Evolutionary conservation across 2,329 filamentous ascomycete species (phyloP), one percentile per base, ranked within the genome.

Genomic region (Camptophora hylomeconis): DNA sequence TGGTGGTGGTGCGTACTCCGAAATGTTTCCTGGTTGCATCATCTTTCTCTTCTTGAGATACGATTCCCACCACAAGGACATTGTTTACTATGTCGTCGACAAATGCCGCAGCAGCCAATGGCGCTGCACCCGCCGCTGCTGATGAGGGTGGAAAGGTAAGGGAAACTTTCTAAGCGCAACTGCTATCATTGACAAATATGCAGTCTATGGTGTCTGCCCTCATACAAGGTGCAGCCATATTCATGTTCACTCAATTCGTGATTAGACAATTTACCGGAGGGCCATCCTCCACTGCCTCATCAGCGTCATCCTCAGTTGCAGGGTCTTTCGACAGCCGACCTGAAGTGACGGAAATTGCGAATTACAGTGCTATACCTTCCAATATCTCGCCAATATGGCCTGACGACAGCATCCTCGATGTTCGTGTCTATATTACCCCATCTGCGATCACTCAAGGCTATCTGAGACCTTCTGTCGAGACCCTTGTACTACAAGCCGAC

Each of bases 341-440:
- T n/a, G 54, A 62, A 36, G 49, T 50, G 33, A 51, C 35, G 58
- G 75, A 47, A 52, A 74, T 56, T 41, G 75, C 74, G 13, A 56
- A 64, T 28, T 77, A 75, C 51, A 79, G 67, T 44, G 53, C 57
- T 1, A 57, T 82, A 11, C 83, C 84, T 2, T 67, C 75, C 41
- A 68, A 66, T 32, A 65, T 94, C 37, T 80, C 80, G 20, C 86
- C 89, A 13, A 83, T 95, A 47, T 98, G 89, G 89, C 74, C 81
- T 2, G 60, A 69, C 26, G 73, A 89, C 50, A 80, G 73, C 45
- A 61, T 71, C 35, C 56, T 98, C 42, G 89, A 98, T 54, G 72
- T 98, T 44, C 65, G 72, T 41, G 70, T 98, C 49, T 89, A 87
- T 44, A 69, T 95, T 31, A 87, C 84, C 26, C 70, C 80, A 8